phyloP scores from a whole-genome alignment of 495 filamentous ascomycete species.

The Aspergillus heteromorphus region DNA sequence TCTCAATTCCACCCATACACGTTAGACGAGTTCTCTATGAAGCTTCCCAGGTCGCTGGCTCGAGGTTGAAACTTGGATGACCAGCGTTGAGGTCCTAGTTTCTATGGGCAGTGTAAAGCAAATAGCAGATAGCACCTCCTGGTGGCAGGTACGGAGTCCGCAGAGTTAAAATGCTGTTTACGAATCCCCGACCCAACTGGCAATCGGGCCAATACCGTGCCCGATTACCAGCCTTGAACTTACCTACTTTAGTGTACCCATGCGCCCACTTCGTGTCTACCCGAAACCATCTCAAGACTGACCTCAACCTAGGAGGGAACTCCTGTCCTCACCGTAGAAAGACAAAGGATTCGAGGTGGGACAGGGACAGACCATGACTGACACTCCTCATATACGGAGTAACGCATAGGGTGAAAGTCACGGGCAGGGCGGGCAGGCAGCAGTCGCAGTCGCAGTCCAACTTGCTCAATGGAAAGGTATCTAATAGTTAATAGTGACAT shows the following conservation, averaged over 20 bases:
- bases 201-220: neutral
- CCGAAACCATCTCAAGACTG: conserved; percentile 14
- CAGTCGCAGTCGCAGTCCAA: too few relatives aligned
- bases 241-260: conserved; percentile 8
- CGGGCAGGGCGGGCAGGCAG: neutral
- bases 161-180: neutral
- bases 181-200: neutral
- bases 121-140: too few relatives aligned
- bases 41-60: neutral
- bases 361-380: neutral
- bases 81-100: too few relatives aligned
- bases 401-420: neutral
- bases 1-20: neutral
- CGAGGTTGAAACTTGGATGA: too few relatives aligned
- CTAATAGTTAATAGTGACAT: too few relatives aligned
- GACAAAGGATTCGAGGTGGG: neutral
- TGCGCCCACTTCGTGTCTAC: conserved; percentile 18
- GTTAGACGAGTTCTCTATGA: too few relatives aligned
- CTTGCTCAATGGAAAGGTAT: neutral
- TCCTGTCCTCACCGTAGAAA: neutral
- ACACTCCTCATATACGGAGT: neutral
- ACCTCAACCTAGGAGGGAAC: neutral
- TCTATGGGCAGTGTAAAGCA: too few relatives aligned
- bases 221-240: conserved; percentile 5
- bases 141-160: too few relatives aligned